phyloP scores from a whole-genome alignment of 2,329 filamentous ascomycete genomes.

The Fusarium dlaminii region DNA sequence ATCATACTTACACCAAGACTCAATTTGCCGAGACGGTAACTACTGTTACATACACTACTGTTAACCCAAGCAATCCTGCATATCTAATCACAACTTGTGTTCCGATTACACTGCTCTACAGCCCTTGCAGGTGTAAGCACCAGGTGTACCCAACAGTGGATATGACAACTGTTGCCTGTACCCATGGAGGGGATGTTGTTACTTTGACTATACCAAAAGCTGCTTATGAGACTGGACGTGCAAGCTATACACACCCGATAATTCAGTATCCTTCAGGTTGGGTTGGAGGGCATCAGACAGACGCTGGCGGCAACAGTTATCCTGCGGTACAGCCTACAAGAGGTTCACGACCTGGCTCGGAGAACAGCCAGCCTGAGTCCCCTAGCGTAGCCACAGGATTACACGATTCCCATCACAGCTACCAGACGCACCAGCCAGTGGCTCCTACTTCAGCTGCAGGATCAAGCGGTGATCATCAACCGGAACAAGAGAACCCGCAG shows the following conservation, averaged over 20 bases:
- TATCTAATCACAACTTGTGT: background rate
- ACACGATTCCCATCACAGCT: background rate
- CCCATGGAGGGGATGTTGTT: background rate
- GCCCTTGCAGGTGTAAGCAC: background rate
- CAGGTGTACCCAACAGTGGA: background rate
- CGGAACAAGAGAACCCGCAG: background rate
- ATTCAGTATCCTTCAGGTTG: background rate
- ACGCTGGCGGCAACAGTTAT: accelerated
- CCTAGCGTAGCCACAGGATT: accelerated
- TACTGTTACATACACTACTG: background rate
- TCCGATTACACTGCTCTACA: background rate
- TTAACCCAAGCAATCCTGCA: background rate
- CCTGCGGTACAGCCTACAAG: background rate
- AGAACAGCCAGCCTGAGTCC: no score
- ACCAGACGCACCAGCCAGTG: background rate
- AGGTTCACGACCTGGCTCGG: background rate
- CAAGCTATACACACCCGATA: accelerated
- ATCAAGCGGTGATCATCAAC: no score
- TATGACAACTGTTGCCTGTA: background rate
- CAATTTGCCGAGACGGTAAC: background rate
- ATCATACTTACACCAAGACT: background rate
- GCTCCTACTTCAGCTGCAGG: background rate
- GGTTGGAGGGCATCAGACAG: background rate
- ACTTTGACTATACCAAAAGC: background rate
- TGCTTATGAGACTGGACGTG: background rate